These are phyloP conservation scores for Aspergillus sp. DNA, from an alignment of 2,329 filamentous ascomycete species.

Conservation along the genomic window DNA sequence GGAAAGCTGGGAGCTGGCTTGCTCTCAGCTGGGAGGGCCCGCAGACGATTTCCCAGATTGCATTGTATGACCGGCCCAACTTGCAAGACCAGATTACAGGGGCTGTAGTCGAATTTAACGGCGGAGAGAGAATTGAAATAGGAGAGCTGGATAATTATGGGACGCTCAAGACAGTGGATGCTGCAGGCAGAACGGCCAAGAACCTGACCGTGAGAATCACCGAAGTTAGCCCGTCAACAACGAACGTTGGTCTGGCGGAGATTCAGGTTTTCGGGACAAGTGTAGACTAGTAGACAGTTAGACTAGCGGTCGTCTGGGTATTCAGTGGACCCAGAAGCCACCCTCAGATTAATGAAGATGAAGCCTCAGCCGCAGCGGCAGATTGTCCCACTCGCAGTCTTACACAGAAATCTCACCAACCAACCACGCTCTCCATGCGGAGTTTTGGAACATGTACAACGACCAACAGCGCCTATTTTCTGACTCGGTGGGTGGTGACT, in stretches of 20 bases:
- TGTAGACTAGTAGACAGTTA: neutral
- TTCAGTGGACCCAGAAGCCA: too few relatives aligned
- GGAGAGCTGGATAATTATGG: slow-evolving; percentile 4
- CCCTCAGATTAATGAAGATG: neutral
- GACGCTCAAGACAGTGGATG: neutral
- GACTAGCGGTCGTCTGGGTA: neutral
- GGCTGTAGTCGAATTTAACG: slow-evolving; percentile 7
- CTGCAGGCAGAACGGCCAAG: neutral
- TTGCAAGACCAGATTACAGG: slow-evolving; percentile 9
- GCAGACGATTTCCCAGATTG: slow-evolving; percentile 6
- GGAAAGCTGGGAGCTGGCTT: slow-evolving; percentile 4
- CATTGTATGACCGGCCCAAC: slow-evolving; percentile 10
- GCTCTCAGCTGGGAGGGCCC: slow-evolving; percentile 6
- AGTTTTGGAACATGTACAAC: too few relatives aligned
- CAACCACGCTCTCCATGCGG: too few relatives aligned
- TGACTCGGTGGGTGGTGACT: too few relatives aligned
- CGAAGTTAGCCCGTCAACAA: slow-evolving; percentile 6
- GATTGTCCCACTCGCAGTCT: too few relatives aligned
- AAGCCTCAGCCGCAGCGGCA: neutral
- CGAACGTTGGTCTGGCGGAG: slow-evolving; percentile 11
- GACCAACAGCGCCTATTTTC: too few relatives aligned
- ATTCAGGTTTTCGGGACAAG: slow-evolving; percentile 5
- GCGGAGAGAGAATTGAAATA: neutral
- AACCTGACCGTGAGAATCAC: slow-evolving; percentile 9
- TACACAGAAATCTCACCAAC: too few relatives aligned